Evolutionary conservation across 2,329 filamentous ascomycete genomes (phyloP).

Genomic region (Neonectria hederae): DNA sequence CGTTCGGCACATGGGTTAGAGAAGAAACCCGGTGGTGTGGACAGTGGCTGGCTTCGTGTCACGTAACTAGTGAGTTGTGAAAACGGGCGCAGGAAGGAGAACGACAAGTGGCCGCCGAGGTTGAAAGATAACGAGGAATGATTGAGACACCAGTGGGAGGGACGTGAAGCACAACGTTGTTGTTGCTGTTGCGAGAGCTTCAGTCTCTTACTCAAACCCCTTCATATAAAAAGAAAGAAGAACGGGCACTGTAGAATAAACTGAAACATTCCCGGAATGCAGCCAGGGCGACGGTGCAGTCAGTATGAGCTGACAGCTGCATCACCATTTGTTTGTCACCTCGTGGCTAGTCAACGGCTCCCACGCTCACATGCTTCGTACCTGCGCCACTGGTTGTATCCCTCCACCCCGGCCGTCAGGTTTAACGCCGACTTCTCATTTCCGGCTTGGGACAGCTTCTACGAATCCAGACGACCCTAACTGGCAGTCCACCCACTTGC

Average conservation of each 20-base stretch:
- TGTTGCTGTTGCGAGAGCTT: background rate
- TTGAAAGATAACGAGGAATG: background rate
- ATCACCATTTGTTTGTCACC: too few species aligned
- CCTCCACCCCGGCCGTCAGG: background rate
- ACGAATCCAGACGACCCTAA: background rate
- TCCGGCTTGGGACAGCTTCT: constrained; percentile 6
- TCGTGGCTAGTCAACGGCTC: background rate
- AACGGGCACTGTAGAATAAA: too few species aligned
- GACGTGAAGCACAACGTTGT: background rate
- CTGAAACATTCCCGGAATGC: background rate
- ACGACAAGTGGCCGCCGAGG: background rate
- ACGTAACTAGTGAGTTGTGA: background rate
- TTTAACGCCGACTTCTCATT: constrained; percentile 5
- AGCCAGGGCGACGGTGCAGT: background rate
- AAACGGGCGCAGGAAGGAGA: background rate
- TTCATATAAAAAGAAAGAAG: background rate
- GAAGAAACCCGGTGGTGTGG: background rate
- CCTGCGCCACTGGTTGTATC: background rate
- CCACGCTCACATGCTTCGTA: background rate
- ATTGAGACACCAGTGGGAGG: background rate
- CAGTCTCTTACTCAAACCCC: background rate
- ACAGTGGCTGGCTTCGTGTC: background rate
- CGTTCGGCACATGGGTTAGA: background rate
- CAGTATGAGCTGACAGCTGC: background rate
- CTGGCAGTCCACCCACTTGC: background rate